A percentile compares a stretch with the other conserved stretches of the same genome.
Evolutionary conservation across 1,284 basidiomycete species (phyloP).

Genomic region (Cryptococcus depauperatus): DNA sequence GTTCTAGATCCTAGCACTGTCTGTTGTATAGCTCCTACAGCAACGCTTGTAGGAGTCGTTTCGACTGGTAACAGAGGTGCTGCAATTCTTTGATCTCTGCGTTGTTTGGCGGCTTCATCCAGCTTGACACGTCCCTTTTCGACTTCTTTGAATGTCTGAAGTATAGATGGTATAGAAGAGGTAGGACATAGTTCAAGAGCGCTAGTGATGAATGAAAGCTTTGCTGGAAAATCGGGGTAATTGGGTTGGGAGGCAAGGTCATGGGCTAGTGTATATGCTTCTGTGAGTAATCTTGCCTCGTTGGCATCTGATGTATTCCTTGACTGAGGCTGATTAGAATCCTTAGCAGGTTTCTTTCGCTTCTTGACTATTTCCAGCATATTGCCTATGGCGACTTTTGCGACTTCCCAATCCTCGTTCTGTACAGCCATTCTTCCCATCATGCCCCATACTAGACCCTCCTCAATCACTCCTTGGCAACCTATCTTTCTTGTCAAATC

Average conservation of each 20-base stretch:
- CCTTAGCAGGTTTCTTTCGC: background rate
- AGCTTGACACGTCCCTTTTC: conserved; percentile 36
- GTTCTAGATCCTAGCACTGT: conserved; percentile 38
- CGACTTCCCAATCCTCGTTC: conserved; percentile 64
- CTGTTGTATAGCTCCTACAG: conserved; percentile 17
- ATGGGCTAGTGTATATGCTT: conserved; percentile 44
- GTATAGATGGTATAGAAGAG: conserved; percentile 63
- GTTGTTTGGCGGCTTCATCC: conserved; percentile 21
- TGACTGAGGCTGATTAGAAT: background rate
- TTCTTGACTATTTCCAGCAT: conserved; percentile 54
- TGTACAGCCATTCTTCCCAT: conserved; percentile 73
- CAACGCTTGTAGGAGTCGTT: background rate
- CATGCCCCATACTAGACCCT: conserved; percentile 78
- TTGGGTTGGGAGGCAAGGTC: conserved; percentile 66
- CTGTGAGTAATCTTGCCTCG: conserved; percentile 46
- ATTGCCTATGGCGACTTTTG: conserved; percentile 60
- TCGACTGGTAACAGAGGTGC: conserved; percentile 4
- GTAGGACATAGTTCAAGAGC: conserved; percentile 80
- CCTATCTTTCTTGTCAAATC: conserved; percentile 82
- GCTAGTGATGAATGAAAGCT: conserved; percentile 64
- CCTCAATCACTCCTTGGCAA: conserved; percentile 62
- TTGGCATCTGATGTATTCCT: background rate
- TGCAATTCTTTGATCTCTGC: conserved; percentile 16
- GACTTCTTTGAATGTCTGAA: conserved; percentile 59
- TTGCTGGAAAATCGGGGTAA: conserved; percentile 59